Evolutionary conservation across 225 moss, liverwort and hornwort genomes (phyloP).

Genomic region (Rhytidiadelphus loreus): DNA sequence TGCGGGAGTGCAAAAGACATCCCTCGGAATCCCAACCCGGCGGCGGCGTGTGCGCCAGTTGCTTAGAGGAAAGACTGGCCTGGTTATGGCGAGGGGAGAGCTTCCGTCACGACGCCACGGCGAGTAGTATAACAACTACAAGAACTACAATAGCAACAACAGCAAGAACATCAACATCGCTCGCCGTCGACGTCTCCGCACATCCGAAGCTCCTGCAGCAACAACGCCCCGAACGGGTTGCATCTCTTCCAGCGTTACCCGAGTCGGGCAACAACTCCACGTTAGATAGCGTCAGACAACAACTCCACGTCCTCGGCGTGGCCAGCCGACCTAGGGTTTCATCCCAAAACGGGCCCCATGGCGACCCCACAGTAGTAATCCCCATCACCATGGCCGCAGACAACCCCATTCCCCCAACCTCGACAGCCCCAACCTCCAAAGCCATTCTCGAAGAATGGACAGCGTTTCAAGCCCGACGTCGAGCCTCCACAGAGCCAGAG

Average conservation of each 20-base stretch:
- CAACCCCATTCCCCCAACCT: neutral
- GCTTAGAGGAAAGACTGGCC: conserved; percentile 27
- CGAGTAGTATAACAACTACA: neutral
- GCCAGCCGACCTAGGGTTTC: conserved; percentile 2
- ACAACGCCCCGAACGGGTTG: neutral
- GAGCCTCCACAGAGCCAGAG: neutral
- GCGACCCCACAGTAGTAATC: neutral
- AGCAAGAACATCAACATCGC: neutral
- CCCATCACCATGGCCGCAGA: neutral
- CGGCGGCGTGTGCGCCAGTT: conserved; percentile 33
- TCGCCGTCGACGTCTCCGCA: neutral
- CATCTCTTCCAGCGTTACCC: neutral
- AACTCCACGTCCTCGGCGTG: conserved; percentile 20
- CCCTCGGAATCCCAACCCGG: conserved; percentile 31
- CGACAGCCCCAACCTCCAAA: neutral
- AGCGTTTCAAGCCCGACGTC: conserved; percentile 23
- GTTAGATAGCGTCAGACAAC: conserved; percentile 1
- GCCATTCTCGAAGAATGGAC: conserved; percentile 30
- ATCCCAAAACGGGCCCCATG: neutral
- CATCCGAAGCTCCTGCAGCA: neutral
- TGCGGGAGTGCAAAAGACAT: conserved; percentile 44
- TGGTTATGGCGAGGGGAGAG: conserved; percentile 41
- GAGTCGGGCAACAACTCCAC: neutral
- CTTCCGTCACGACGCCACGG: neutral
- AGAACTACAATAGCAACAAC: neutral